phyloP scores from a whole-genome alignment of 2,329 filamentous ascomycete genomes.

The Colletotrichum salicis region DNA sequence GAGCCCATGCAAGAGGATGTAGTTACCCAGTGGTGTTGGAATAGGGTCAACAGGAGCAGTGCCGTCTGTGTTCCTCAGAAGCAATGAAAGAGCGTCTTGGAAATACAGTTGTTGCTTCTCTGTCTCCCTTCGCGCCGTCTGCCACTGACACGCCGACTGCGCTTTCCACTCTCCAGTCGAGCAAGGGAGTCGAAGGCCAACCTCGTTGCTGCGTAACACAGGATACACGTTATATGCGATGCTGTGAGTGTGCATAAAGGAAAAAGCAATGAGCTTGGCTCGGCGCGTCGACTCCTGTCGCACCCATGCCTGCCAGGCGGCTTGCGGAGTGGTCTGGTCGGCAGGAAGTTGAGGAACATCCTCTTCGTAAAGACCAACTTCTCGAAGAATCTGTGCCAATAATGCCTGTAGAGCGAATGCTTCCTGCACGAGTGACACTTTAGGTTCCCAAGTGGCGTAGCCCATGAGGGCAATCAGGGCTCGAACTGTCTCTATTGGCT shows the following conservation, averaged over 20 bases:
- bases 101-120: constrained; percentile 48
- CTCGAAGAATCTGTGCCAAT: constrained; percentile 47
- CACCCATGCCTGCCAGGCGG: constrained; percentile 45
- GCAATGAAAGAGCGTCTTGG: constrained; percentile 47
- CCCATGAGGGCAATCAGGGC: constrained; percentile 50
- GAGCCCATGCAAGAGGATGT: constrained; percentile 49
- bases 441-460: constrained; percentile 51
- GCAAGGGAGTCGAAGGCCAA: constrained; percentile 47
- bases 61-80: constrained; percentile 44
- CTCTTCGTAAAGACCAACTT: constrained; percentile 47
- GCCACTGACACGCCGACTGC: constrained; percentile 43
- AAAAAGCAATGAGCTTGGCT: constrained; percentile 51
- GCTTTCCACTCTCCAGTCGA: constrained; percentile 51
- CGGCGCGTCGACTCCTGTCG: constrained; percentile 46
- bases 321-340: constrained; percentile 27
- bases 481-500: constrained; percentile 47
- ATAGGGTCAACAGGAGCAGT: constrained; percentile 46
- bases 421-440: constrained; percentile 45
- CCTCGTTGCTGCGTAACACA: constrained; percentile 48
- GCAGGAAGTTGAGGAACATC: constrained; percentile 2
- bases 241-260: constrained; percentile 51
- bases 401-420: constrained; percentile 48
- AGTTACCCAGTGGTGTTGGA: constrained; percentile 50
- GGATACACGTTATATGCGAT: constrained; percentile 53
- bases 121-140: constrained; percentile 40